Base-by-base conservation (phyloP, 192 early-diverging fungal genomes). In the Martensiomyces pterosporus region DNA sequence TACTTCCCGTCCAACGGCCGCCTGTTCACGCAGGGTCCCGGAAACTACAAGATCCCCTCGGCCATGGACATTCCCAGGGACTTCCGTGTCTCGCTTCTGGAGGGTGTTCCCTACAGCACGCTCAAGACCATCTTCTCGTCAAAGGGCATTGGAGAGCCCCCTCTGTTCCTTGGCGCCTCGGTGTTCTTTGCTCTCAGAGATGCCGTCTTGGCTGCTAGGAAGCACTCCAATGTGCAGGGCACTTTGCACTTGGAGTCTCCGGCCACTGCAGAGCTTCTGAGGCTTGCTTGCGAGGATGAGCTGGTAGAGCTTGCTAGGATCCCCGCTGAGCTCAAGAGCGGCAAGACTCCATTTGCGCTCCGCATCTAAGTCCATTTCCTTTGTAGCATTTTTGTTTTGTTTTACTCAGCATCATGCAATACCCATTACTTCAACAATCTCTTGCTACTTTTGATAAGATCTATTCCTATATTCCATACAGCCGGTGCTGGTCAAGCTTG, bases 141-240 rank as follows among this genome's bases (percentile, higher is more conserved):
- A 35, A 91, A 91, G 78, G 91, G 88, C 39, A 85, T 91, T 34
- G 91, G 89, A 8, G 91, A 91, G 55, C 91, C 89, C 21, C 91
- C 91, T 27, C 64, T 93, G 46, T 93, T 92, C 71, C 54, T 93
- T 22, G 91, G 89, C 6, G 55, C 81, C 0, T 79, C 82, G 2
- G 87, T 88, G 3, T 84, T 85, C 38, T 91, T 82, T 67, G 89
- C 91, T 9, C 78, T 93, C 35, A 62, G 84, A 0, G 82, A 93
- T 25, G 91, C 91, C 0, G 74, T 93, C 14, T 56, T 81, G 68
- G 78, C 78, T 43, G 87, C 85, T n/a, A 65, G 86, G 52, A 74
- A 79, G 55, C 43, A 52, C 19, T 15, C 36, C 53, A 55, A 34
- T 63, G 57, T 52, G n/a, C 44, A 47, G 9, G 80, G 65, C 3